A percentile compares a stretch with the other conserved stretches of the same genome.
Evolutionary conservation across 495 filamentous ascomycete species (phyloP).

Genomic region (Podospora tetraspora): DNA sequence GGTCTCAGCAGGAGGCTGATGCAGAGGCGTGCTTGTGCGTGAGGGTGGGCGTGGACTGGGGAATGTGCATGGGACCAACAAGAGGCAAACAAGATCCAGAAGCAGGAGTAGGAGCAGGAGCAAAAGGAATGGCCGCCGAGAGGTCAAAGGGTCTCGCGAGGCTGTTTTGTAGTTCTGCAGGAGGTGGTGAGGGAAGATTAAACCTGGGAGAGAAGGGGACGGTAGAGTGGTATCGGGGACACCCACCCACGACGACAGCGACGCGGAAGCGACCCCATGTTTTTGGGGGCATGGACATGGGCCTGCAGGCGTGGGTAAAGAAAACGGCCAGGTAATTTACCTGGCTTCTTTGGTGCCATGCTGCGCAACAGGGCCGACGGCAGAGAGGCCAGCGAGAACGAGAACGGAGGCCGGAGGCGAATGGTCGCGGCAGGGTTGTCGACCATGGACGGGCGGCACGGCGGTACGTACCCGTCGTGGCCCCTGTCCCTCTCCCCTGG

Average conservation of each 20-base stretch:
- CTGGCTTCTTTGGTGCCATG: not conserved
- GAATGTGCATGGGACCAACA: slow-evolving; percentile 10
- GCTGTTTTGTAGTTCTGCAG: slow-evolving; percentile 21
- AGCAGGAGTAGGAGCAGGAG: slow-evolving; percentile 8
- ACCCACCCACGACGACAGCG: not conserved
- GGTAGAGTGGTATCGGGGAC: slow-evolving; percentile 1
- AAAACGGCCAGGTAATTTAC: slow-evolving; percentile 14
- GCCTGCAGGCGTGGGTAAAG: slow-evolving; percentile 10
- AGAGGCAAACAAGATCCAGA: slow-evolving; percentile 10
- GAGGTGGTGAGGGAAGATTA: slow-evolving; percentile 10
- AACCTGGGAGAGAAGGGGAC: not conserved
- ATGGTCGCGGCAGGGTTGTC: slow-evolving; percentile 1
- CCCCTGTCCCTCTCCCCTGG: slow-evolving; percentile 3
- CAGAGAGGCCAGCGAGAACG: not conserved
- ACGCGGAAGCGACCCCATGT: slow-evolving; percentile 10
- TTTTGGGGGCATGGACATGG: not conserved
- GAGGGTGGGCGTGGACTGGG: slow-evolving; percentile 8
- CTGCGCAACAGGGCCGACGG: not conserved
- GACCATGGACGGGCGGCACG: slow-evolving; percentile 23
- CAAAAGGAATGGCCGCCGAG: not conserved
- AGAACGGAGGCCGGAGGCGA: slow-evolving; percentile 4
- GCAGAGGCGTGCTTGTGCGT: slow-evolving; percentile 5
- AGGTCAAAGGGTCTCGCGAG: slow-evolving; percentile 24
- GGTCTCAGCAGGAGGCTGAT: slow-evolving; percentile 10
- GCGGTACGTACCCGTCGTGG: slow-evolving; percentile 16